Evolutionary conservation across 202 grass and related monocot species (phyloP).

Genomic region (Musa balbisiana): DNA sequence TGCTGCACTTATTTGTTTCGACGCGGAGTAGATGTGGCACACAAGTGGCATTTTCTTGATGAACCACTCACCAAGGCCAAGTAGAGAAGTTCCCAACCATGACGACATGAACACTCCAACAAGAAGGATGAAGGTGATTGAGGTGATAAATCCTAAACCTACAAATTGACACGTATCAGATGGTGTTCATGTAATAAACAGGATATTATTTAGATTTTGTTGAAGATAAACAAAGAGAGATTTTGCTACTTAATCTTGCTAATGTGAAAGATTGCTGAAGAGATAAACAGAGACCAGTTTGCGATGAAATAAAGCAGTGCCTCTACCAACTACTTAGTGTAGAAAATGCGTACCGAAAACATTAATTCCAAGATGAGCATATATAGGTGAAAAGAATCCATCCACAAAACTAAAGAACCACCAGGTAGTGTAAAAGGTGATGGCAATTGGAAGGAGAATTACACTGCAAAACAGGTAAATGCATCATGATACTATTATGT

Average conservation of each 20-base stretch:
- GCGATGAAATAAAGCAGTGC: not conserved
- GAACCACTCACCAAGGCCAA: conserved; percentile 53
- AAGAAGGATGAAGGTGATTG: conserved; percentile 63
- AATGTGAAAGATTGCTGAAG: too few relatives aligned
- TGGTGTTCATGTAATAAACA: too few relatives aligned
- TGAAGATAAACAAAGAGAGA: not conserved
- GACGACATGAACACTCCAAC: conserved; percentile 66
- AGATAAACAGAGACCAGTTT: not conserved
- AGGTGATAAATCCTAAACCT: conserved; percentile 63
- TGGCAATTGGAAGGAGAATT: conserved; percentile 63
- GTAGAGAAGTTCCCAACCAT: conserved; percentile 56
- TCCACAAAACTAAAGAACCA: conserved; percentile 73
- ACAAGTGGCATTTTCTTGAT: conserved; percentile 76
- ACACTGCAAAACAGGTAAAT: conserved; percentile 35
- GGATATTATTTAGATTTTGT: not conserved
- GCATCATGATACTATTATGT: not conserved
- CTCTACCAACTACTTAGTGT: too few relatives aligned
- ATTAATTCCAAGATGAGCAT: conserved; percentile 54
- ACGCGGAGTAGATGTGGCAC: conserved; percentile 59
- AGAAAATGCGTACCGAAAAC: conserved; percentile 40
- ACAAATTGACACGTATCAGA: not conserved
- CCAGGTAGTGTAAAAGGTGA: conserved; percentile 72
- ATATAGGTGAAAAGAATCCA: conserved; percentile 66
- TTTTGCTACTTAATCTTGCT: not conserved
- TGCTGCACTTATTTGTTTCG: conserved; percentile 62